Conservation (phyloP, 441 rosid genomes). For the Mallotus repandus region DNA sequence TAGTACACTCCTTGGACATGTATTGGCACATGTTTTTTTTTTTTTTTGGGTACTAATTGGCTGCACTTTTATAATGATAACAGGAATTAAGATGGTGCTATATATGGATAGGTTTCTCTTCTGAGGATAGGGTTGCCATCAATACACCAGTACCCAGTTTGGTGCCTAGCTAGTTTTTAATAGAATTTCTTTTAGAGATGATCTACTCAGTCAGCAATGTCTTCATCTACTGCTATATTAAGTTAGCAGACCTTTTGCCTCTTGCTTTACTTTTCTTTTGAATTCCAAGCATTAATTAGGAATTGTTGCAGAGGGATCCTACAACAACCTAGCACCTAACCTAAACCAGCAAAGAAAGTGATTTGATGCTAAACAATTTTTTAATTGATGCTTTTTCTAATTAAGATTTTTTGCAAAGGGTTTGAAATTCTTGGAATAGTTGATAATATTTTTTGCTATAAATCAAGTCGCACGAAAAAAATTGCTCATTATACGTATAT, state of each 20-base stretch:
- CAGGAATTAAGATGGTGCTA: neutral
- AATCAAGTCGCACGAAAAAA: too few species aligned
- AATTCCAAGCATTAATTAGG: neutral
- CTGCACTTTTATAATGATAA: neutral
- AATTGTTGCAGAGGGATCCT: neutral
- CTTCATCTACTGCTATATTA: neutral
- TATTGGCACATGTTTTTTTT: neutral
- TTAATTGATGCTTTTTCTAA: too few species aligned
- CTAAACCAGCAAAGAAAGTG: neutral
- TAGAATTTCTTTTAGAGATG: neutral
- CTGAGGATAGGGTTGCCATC: neutral
- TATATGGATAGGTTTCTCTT: neutral
- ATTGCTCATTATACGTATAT: too few species aligned
- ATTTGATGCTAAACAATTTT: too few species aligned
- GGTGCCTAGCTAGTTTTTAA: neutral
- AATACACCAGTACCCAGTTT: neutral
- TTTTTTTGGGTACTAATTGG: neutral
- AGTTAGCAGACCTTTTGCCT: slow-evolving; percentile 11
- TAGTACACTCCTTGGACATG: neutral
- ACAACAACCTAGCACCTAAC: neutral
- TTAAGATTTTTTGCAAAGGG: too few species aligned
- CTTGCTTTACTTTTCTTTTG: neutral
- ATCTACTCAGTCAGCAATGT: neutral
- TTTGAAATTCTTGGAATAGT: too few species aligned
- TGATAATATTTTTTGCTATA: too few species aligned